Conservation (phyloP, 805 yeast genomes). For the Saturnispora bothae region DNA sequence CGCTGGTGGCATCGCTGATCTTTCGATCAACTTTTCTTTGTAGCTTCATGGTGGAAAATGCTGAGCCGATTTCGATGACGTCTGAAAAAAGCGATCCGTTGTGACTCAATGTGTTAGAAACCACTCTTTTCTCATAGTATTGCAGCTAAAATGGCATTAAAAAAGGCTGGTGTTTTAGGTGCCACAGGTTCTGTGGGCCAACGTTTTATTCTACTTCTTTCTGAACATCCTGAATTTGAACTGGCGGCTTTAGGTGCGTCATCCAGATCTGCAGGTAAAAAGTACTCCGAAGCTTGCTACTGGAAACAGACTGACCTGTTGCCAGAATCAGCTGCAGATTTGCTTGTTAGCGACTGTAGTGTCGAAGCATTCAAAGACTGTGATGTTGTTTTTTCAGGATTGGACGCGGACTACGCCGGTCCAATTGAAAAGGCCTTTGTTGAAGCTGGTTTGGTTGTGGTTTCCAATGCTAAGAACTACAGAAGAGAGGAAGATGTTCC, state of each 20-base stretch:
- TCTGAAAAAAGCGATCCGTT: not conserved
- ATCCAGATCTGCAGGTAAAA: slow-evolving; percentile 84
- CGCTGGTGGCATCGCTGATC: too few species aligned
- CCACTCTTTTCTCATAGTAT: not conserved
- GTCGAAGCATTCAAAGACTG: slow-evolving; percentile 73
- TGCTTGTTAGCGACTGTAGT: slow-evolving; percentile 70
- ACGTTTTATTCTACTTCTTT: slow-evolving; percentile 75
- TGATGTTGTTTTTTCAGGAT: slow-evolving; percentile 89
- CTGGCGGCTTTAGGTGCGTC: slow-evolving; percentile 85
- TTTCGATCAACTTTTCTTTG: too few species aligned
- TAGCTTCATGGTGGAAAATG: too few species aligned
- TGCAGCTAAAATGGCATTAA: slow-evolving; percentile 16
- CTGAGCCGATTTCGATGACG: not conserved
- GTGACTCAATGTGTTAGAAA: not conserved
- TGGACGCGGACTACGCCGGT: slow-evolving; percentile 91
- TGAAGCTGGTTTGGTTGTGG: slow-evolving; percentile 70
- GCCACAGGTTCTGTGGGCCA: slow-evolving; percentile 99
- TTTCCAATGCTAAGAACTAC: slow-evolving; percentile 94
- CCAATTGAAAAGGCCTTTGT: slow-evolving; percentile 78
- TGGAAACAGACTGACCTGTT: slow-evolving; percentile 90
- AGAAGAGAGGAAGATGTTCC: slow-evolving; percentile 85
- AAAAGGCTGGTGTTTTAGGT: slow-evolving; percentile 82
- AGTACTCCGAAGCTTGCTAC: slow-evolving; percentile 71
- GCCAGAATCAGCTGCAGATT: slow-evolving; percentile 54
- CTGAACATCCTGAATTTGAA: slow-evolving; percentile 85